These are phyloP conservation scores for Leishmania arabica DNA, from an alignment of 208 protist genomes.

Conservation along the genomic window DNA sequence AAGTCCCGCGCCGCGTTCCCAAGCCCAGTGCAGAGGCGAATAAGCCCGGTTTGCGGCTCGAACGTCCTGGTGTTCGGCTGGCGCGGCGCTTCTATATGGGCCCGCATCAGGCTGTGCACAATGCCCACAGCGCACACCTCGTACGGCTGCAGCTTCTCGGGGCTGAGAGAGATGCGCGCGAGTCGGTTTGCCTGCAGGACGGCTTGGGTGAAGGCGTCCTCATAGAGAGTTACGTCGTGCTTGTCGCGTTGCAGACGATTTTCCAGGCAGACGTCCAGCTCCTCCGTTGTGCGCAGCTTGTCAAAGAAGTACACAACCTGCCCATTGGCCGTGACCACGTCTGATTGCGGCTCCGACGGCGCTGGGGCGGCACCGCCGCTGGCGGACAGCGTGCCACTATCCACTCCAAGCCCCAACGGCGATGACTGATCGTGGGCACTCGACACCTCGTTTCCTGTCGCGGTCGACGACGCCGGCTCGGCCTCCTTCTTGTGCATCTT, in stretches of 20 bases:
- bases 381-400: not conserved
- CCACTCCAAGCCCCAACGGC: not conserved
- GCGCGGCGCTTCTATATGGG: conserved; percentile 77
- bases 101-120: conserved; percentile 86
- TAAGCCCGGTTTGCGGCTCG: conserved; percentile 81
- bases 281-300: conserved; percentile 67
- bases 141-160: conserved; percentile 76
- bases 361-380: not conserved
- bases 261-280: conserved; percentile 72
- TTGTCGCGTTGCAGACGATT: conserved; percentile 55
- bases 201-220: conserved; percentile 64
- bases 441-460: not conserved
- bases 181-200: conserved; percentile 74
- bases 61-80: conserved; percentile 83
- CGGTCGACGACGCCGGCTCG: not conserved
- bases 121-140: conserved; percentile 79
- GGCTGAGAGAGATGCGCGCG: conserved; percentile 66
- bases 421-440: not conserved
- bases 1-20: conserved; percentile 89
- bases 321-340: conserved; percentile 56
- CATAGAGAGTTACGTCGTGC: conserved; percentile 81
- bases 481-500: conserved; percentile 32
- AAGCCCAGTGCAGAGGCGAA: conserved; percentile 72
- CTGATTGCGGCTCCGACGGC: conserved; percentile 17
- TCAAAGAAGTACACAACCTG: conserved; percentile 86